Conservation (phyloP, 805 yeast genomes). For the Torulaspora delbrueckii region DNA sequence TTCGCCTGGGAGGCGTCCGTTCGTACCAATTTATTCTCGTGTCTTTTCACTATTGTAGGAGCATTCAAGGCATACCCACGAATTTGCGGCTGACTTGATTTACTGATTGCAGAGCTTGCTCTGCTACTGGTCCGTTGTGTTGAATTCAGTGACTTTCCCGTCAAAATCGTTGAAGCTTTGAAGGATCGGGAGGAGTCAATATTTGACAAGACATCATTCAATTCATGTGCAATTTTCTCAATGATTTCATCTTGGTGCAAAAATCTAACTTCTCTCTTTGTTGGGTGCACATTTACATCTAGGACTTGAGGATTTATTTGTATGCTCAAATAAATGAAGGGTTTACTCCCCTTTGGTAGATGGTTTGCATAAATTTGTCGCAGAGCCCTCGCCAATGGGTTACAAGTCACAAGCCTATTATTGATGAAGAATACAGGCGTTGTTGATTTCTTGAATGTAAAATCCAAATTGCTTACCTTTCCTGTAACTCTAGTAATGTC, state of each 20-base stretch:
- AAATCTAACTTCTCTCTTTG: constrained; percentile 87
- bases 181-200: constrained; percentile 67
- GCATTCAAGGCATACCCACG: constrained; percentile 6
- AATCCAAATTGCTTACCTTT: constrained; percentile 66
- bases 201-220: constrained; percentile 48
- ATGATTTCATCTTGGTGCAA: constrained; percentile 82
- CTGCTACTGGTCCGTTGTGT: neutral
- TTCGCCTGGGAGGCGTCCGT: constrained; percentile 34
- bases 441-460: constrained; percentile 53
- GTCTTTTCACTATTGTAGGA: constrained; percentile 18
- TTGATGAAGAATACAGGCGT: constrained; percentile 82
- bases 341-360: constrained; percentile 71
- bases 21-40: constrained; percentile 34
- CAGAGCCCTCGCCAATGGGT: constrained; percentile 69
- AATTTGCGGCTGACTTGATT: constrained; percentile 2
- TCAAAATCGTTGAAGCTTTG: constrained; percentile 54
- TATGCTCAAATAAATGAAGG: constrained; percentile 75
- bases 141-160: constrained; percentile 24
- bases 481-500: constrained; percentile 59
- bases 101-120: neutral
- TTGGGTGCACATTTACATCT: constrained; percentile 95
- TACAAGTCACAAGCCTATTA: constrained; percentile 75
- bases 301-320: constrained; percentile 60
- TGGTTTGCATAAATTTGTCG: constrained; percentile 55
- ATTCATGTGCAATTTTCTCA: constrained; percentile 46